These are phyloP conservation scores for Pestalotiopsis sp. DNA, from an alignment of 2,329 filamentous ascomycete species.

Conservation along the genomic window DNA sequence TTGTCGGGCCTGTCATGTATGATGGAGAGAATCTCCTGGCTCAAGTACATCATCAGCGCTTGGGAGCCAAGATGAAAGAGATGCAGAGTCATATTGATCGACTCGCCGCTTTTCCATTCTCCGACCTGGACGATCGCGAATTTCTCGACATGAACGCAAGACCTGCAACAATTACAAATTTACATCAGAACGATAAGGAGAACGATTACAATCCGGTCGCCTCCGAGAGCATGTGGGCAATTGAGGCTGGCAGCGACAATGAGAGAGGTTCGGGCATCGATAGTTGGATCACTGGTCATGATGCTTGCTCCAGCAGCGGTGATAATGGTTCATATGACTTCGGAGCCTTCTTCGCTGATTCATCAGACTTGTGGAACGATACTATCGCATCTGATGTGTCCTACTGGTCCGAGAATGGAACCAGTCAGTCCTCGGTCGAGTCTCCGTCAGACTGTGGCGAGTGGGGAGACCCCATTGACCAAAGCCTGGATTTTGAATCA, in stretches of 20 bases:
- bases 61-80: no score
- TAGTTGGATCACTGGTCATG: background rate
- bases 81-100: background rate
- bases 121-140: background rate
- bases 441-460: background rate
- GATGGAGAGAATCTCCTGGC: background rate
- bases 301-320: background rate
- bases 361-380: no score
- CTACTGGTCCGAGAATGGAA: no score
- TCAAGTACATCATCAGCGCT: no score
- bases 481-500: background rate
- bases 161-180: no score
- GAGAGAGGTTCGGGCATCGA: background rate
- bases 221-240: background rate
- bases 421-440: no score
- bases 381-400: no score
- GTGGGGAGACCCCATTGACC: background rate
- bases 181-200: background rate
- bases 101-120: background rate
- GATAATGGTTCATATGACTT: background rate
- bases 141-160: background rate
- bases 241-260: background rate
- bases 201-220: background rate
- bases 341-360: no score
- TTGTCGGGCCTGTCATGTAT: background rate